Percentiles rank a stretch among this genome's conserved stretches.
phyloP scores from a whole-genome alignment of 169 alveolate species.

The Eimeria necatrix region DNA sequence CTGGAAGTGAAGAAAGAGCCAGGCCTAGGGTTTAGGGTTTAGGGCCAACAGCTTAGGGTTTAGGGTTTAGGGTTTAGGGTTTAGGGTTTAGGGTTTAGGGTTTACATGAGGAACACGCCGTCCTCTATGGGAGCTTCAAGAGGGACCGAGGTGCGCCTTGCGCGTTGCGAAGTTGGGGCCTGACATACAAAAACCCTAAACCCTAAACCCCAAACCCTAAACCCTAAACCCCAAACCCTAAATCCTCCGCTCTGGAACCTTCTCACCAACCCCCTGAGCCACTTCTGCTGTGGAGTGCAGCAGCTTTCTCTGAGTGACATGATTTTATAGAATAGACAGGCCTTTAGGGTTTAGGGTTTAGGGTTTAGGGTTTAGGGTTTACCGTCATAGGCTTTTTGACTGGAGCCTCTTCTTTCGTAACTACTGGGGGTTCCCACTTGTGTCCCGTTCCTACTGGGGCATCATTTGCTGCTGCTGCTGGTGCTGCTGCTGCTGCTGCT shows the following conservation, averaged over 20 bases:
- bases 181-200: not conserved
- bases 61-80: conserved; percentile 49
- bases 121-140: conserved; percentile 9
- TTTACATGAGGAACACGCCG: conserved; percentile 25
- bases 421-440: not conserved
- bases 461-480: conserved; percentile 15
- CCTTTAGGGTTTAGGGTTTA: not conserved
- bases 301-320: too few relatives aligned
- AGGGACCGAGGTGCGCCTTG: conserved; percentile 29
- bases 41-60: not conserved
- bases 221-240: conserved; percentile 6
- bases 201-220: conserved; percentile 61
- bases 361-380: conserved; percentile 57
- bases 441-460: not conserved
- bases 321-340: too few relatives aligned
- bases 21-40: too few relatives aligned
- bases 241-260: not conserved
- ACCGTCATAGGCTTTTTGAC: conserved; percentile 50
- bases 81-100: conserved; percentile 50
- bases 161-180: conserved; percentile 47
- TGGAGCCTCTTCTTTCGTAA: conserved; percentile 20
- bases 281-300: too few relatives aligned
- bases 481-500: not conserved
- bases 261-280: too few relatives aligned
- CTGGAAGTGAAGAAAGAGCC: too few relatives aligned